Evolutionary conservation across 805 yeast genomes (phyloP).

Genomic region (Nakazawaea laoshanensis): DNA sequence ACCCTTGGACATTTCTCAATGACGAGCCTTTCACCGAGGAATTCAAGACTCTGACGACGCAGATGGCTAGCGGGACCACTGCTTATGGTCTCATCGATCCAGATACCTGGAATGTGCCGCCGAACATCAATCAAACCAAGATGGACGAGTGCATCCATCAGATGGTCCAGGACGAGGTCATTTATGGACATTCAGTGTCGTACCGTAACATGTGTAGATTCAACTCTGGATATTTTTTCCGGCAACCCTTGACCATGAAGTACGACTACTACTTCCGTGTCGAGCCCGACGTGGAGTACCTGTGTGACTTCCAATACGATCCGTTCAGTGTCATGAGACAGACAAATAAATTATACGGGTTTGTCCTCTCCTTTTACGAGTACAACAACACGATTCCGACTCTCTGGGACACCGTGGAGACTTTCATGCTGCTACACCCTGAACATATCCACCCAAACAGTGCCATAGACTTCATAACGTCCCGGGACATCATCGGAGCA

Average conservation of each 20-base stretch:
- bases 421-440: slow-evolving; percentile 49
- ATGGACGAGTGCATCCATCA: slow-evolving; percentile 38
- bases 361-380: slow-evolving; percentile 77
- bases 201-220: slow-evolving; percentile 94
- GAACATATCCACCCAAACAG: slow-evolving; percentile 58
- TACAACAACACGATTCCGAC: slow-evolving; percentile 81
- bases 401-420: slow-evolving; percentile 69
- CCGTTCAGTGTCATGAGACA: slow-evolving; percentile 77
- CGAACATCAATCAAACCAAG: slow-evolving; percentile 51
- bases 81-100: slow-evolving; percentile 59
- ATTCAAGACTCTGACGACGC: slow-evolving; percentile 50
- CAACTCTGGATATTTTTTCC: slow-evolving; percentile 85
- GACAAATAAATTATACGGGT: slow-evolving; percentile 75
- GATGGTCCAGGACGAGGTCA: slow-evolving; percentile 36
- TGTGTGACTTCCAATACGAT: slow-evolving; percentile 83
- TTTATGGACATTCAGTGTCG: slow-evolving; percentile 59
- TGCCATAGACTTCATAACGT: slow-evolving; percentile 47
- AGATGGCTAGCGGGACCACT: slow-evolving; percentile 60
- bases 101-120: slow-evolving; percentile 75
- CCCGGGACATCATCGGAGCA: slow-evolving; percentile 37
- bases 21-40: slow-evolving; percentile 61
- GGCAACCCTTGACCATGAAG: slow-evolving; percentile 58
- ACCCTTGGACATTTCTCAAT: slow-evolving; percentile 75
- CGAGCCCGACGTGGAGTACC: slow-evolving; percentile 86
- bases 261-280: slow-evolving; percentile 94